These are phyloP conservation scores for Solanum raphanifolium DNA, from an alignment of 257 asterid species.

Conservation along the genomic window DNA sequence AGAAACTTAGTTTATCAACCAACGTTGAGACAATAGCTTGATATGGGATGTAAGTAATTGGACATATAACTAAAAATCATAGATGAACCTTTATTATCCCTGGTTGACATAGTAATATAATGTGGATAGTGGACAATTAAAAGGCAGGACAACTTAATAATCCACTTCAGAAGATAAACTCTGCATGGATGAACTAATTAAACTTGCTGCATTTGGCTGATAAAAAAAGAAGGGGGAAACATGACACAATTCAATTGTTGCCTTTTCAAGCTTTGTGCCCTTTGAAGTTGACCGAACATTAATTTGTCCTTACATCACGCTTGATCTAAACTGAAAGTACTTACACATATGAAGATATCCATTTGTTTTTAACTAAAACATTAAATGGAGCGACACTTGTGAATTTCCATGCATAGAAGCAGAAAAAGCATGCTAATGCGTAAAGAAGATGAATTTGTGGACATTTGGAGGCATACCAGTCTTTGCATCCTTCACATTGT, in stretches of 20 bases:
- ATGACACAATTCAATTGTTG: not conserved
- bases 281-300: not conserved
- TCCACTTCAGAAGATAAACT: not conserved
- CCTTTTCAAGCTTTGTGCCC: not conserved
- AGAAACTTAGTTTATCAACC: not conserved
- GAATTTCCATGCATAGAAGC: not conserved
- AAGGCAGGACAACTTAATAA: not conserved
- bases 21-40: not conserved
- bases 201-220: not conserved
- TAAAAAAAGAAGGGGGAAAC: not conserved
- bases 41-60: not conserved
- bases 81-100: not conserved
- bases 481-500: constrained; percentile 76
- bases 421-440: not conserved
- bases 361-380: not conserved
- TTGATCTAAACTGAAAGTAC: not conserved
- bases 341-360: not conserved
- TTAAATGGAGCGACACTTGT: not conserved
- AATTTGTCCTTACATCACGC: not conserved
- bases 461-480: constrained; percentile 20
- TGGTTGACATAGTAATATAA: not conserved
- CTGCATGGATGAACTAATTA: not conserved
- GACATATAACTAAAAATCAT: not conserved
- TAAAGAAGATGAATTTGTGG: not conserved
- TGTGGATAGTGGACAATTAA: not conserved